Evolutionary conservation across 1,284 basidiomycete genomes (phyloP).

Genomic region (Cutaneotrichosporon cutaneum): DNA sequence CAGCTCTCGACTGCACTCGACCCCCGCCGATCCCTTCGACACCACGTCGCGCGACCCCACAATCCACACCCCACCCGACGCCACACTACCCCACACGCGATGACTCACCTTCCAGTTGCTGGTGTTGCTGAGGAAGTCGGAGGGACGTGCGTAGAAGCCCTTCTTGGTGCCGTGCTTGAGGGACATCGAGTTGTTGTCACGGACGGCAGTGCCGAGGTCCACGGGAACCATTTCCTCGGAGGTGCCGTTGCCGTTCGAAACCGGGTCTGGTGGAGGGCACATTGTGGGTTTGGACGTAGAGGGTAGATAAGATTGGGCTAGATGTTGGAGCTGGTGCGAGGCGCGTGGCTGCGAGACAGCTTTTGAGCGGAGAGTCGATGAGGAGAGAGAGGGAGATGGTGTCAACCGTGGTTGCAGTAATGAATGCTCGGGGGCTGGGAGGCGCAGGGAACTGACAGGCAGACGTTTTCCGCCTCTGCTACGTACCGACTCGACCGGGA

Average conservation of each 20-base stretch:
- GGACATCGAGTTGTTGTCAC: slow-evolving; percentile 50
- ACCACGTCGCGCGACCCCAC: no score
- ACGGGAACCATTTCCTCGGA: slow-evolving; percentile 31
- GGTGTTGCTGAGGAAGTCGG: slow-evolving; percentile 87
- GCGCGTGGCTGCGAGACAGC: slow-evolving; percentile 1
- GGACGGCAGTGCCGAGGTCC: slow-evolving; percentile 39
- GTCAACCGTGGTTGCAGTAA: neutral
- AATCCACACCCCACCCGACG: no score
- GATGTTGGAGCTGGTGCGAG: neutral
- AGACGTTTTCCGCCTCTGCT: neutral
- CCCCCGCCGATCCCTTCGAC: no score
- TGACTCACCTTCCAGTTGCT: slow-evolving; percentile 71
- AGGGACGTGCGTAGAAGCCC: slow-evolving; percentile 84
- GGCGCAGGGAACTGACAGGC: neutral
- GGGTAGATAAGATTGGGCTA: slow-evolving; percentile 5
- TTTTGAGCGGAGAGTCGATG: slow-evolving; percentile 5
- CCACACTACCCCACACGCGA: neutral
- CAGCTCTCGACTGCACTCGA: no score
- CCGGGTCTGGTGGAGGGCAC: slow-evolving; percentile 31
- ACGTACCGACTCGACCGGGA: neutral
- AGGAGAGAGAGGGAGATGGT: neutral
- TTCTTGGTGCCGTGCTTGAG: slow-evolving; percentile 53
- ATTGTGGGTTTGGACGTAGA: slow-evolving; percentile 9
- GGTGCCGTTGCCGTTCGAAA: slow-evolving; percentile 51
- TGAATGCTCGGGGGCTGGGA: neutral